Evolutionary conservation across 73 alveolate species (phyloP), one percentile per base, ranked within the genome.

Genomic region (Halteria grandinella): DNA sequence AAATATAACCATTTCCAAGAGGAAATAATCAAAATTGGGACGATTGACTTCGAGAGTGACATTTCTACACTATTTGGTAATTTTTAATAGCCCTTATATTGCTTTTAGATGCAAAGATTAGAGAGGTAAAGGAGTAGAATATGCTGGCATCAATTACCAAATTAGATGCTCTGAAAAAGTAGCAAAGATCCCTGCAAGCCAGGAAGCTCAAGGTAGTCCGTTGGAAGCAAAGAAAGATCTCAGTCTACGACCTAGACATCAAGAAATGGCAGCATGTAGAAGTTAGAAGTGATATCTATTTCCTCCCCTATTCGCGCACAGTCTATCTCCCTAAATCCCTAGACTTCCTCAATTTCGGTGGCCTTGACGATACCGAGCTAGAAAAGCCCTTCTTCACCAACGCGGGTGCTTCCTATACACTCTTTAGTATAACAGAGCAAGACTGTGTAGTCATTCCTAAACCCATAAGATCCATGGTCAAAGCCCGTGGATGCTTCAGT

Each of bases 401-500:
- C 15, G 14, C 17, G 28, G 55, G 50, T 27, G 59, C n/a, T n/a
- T n/a, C n/a, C 58, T n/a, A 52, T 55, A 55, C 58, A 73, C 8
- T 54, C 92, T 37, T 66, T 73, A 50, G 81, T 73, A 17, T 83
- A 23, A 83, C 72, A 50, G 55, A 54, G 18, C 75, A 83, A 51
- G 92, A 83, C 45, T 53, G 71, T 52, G 41, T 73, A 32, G 72
- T 73, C 39, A 87, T 55, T 18, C 80, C 87, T 4, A 50, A 77
- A 3, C 33, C 37, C 3, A 20, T 73, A 14, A 28, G 40, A 8
- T 29, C 55, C 34, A 82, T 82, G 91, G 31, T 79, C 11, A 83
- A 48, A 1, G 74, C 75, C 14, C 57, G 92, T 60, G 92, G 92
- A 11, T 83, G 92, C 60, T 83, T 83, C 34, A 20, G 88, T 15